A percentile compares a stretch with the other conserved stretches of the same genome.
Evolutionary conservation across 345 rosid species (phyloP).

Genomic region (Gossypium anomalum): DNA sequence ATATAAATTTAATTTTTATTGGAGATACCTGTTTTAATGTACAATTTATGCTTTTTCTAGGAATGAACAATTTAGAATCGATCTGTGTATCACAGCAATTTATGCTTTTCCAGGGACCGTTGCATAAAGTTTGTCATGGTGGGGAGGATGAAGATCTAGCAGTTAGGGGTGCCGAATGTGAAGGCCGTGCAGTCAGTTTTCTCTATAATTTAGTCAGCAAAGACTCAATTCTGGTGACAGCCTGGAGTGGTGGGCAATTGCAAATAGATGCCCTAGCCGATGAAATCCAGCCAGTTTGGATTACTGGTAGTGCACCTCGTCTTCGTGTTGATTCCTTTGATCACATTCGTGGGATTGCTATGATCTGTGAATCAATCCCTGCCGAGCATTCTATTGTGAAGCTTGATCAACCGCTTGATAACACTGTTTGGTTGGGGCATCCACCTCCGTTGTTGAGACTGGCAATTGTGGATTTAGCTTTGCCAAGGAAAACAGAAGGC

Average conservation of each 20-base stretch:
- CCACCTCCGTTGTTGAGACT: conserved; percentile 87
- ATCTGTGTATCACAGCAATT: neutral
- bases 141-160: conserved; percentile 53
- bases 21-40: neutral
- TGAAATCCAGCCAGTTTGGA: conserved; percentile 98
- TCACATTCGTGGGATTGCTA: conserved; percentile 65
- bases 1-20: neutral
- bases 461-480: conserved; percentile 88
- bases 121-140: conserved; percentile 50
- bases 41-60: neutral
- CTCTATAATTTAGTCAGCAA: conserved; percentile 77
- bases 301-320: conserved; percentile 61
- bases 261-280: conserved; percentile 93
- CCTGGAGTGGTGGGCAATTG: conserved; percentile 95
- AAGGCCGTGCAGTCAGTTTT: conserved; percentile 80
- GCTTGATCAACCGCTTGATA: conserved; percentile 56
- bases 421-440: conserved; percentile 76
- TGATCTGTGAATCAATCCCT: conserved; percentile 77
- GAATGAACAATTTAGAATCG: neutral
- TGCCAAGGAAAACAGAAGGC: conserved; percentile 48
- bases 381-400: conserved; percentile 44
- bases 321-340: conserved; percentile 56
- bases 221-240: conserved; percentile 88
- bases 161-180: conserved; percentile 56
- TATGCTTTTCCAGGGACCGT: conserved; percentile 61